A percentile compares a stretch with the other conserved stretches of the same genome.
These are phyloP conservation scores for Rosa hybrid DNA, from an alignment of 331 rosid genomes.

Conservation along the genomic window DNA sequence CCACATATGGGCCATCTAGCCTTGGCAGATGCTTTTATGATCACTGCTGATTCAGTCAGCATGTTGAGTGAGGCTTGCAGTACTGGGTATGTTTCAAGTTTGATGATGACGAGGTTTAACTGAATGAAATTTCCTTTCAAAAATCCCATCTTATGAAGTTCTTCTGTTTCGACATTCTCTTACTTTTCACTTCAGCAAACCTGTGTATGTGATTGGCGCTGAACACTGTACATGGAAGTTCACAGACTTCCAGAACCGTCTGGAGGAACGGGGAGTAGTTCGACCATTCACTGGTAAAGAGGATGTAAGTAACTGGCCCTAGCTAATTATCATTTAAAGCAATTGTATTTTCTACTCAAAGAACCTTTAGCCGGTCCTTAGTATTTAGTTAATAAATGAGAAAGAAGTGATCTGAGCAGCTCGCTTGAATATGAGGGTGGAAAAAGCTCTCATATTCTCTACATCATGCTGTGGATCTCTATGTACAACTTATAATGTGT, in stretches of 20 bases:
- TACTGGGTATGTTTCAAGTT: slow-evolving; percentile 68
- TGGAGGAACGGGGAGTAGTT: slow-evolving; percentile 67
- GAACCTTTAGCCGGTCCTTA: neutral
- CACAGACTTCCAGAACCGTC: slow-evolving; percentile 74
- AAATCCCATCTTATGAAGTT: neutral
- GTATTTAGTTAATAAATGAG: neutral
- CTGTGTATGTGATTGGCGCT: slow-evolving; percentile 79
- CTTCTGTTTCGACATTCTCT: slow-evolving; percentile 9
- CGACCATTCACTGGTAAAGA: slow-evolving; percentile 73
- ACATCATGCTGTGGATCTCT: neutral
- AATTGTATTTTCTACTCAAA: neutral
- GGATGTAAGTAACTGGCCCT: slow-evolving; percentile 57
- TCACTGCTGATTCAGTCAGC: slow-evolving; percentile 93
- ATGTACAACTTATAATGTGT: neutral
- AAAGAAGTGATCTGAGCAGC: slow-evolving; percentile 7
- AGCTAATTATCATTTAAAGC: neutral
- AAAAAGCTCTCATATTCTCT: neutral
- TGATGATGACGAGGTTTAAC: slow-evolving; percentile 20
- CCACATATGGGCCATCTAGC: slow-evolving; percentile 91
- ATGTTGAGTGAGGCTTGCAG: slow-evolving; percentile 97
- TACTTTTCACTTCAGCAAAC: slow-evolving; percentile 61
- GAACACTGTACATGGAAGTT: slow-evolving; percentile 89
- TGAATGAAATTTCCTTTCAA: neutral
- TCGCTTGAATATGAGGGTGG: neutral
- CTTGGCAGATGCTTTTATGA: slow-evolving; percentile 85